phyloP scores from a whole-genome alignment of 768 basidiomycete species.

The Tricholoma hemisulphureum region DNA sequence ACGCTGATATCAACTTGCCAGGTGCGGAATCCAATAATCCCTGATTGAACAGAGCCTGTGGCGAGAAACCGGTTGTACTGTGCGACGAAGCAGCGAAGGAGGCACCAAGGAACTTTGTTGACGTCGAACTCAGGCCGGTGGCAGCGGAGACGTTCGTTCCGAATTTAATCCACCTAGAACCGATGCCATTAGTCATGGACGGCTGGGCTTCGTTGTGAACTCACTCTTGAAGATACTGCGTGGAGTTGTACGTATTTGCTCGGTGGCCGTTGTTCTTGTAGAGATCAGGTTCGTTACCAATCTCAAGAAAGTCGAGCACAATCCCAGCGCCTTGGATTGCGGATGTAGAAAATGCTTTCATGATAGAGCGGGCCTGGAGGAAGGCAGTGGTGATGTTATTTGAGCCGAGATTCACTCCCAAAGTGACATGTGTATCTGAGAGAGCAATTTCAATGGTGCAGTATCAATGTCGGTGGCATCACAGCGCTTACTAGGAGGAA shows the following conservation, averaged over 20 bases:
- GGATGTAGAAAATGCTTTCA: slow-evolving; percentile 46
- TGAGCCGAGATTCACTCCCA: slow-evolving; percentile 67
- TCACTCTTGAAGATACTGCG: slow-evolving; percentile 52
- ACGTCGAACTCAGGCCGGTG: slow-evolving; percentile 35
- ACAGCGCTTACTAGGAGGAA: slow-evolving; percentile 17
- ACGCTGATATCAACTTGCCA: slow-evolving; percentile 55
- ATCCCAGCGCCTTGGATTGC: slow-evolving; percentile 42
- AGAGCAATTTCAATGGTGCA: background rate
- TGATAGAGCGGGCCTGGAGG: slow-evolving; percentile 47
- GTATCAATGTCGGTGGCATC: background rate
- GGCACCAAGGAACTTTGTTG: slow-evolving; percentile 45
- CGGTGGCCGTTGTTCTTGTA: slow-evolving; percentile 49
- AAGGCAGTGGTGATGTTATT: slow-evolving; percentile 50
- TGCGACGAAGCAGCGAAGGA: slow-evolving; percentile 53
- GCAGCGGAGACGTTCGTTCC: slow-evolving; percentile 47
- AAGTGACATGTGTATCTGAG: slow-evolving; percentile 59
- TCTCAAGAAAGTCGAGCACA: slow-evolving; percentile 54
- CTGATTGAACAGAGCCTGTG: slow-evolving; percentile 53
- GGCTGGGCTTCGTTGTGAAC: slow-evolving; percentile 13
- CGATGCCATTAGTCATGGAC: background rate
- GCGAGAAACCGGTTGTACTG: slow-evolving; percentile 51
- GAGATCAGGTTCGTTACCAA: slow-evolving; percentile 64
- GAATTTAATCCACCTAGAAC: slow-evolving; percentile 52
- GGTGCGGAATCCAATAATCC: slow-evolving; percentile 49
- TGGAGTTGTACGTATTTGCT: slow-evolving; percentile 36